Evolutionary conservation across 768 basidiomycete genomes (phyloP), one percentile per base, ranked within the genome.

Genomic region (Mycena kentingensis): DNA sequence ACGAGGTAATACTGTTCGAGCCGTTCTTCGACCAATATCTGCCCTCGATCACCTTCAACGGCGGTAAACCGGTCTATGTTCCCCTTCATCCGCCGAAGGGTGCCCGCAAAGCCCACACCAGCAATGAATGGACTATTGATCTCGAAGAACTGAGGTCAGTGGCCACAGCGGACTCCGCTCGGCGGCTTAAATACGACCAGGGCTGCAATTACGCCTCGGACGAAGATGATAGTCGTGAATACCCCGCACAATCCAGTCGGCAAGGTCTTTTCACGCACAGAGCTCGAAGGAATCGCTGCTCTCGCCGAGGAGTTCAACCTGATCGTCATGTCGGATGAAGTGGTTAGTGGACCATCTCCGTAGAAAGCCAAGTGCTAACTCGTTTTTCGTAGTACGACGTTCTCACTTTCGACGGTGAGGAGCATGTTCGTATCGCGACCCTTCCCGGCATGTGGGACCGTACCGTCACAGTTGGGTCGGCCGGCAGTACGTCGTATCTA

Each of bases 381-480:
- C n/a, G n/a, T 18, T 51, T 41, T 44, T 47, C 16, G 25, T 55
- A 96, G 90, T 99, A 99, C 69, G 97, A 99, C 63, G 89, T 88
- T 61, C 84, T 99, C 32, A 83, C 94, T 15, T 97, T 87, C 60
- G 91, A 94, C 61, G 83, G 79, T 29, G 86, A 87, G 63, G 86
- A 96, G 63, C 97, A 99, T 68, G 76, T 94, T 49, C 87, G 96
- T 48, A 88, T 98, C 61, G 95, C 96, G 3, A 91, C 77, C 29
- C 78, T 99, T n/a, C 95, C 94, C 5, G 92, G 93, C 19, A 97
- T 98, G 91, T 98, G 95, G 95, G 91, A 98, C 60, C 85, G 97
- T 37, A 99, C 97, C 0, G 85, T 99, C 36, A 98, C 96, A 6
- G 91, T 98, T 49, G 85, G 89, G 34, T 95, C 93, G n/a, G 95